phyloP scores from a whole-genome alignment of 2,329 filamentous ascomycete genomes.

The Colletotrichum viniferum region DNA sequence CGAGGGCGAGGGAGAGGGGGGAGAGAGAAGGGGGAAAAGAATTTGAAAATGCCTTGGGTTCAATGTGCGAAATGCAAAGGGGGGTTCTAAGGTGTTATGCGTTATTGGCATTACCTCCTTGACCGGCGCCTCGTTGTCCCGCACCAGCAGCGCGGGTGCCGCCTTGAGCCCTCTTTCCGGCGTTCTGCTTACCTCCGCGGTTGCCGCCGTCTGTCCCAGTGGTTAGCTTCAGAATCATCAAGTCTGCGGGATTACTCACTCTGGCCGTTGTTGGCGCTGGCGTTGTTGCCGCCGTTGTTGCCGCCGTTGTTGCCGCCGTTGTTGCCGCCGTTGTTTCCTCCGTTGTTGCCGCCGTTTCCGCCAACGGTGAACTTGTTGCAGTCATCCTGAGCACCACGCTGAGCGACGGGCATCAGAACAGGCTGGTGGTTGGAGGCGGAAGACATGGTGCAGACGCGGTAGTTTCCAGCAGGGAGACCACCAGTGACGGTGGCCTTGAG shows the following conservation, averaged over 20 bases:
- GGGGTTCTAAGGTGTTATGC: constrained; percentile 7
- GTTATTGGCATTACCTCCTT: constrained; percentile 6
- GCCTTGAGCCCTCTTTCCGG: background rate
- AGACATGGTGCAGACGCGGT: constrained; percentile 69
- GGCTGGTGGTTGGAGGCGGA: constrained; percentile 70
- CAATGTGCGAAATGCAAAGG: background rate
- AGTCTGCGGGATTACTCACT: background rate
- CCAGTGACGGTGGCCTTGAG: constrained; percentile 58
- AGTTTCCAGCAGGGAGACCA: constrained; percentile 66
- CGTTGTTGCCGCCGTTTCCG: constrained; percentile 25
- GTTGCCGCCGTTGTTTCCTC: background rate
- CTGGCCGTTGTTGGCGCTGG: background rate
- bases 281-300: constrained; percentile 19
- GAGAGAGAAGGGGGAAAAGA: background rate
- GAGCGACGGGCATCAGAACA: constrained; percentile 69
- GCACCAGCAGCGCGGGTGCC: background rate
- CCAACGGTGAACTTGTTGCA: constrained; percentile 40
- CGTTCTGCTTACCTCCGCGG: constrained; percentile 5
- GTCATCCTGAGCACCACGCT: constrained; percentile 70
- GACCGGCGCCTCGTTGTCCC: constrained; percentile 4
- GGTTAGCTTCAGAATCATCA: background rate
- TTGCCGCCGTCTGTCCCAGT: background rate
- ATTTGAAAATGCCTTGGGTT: background rate
- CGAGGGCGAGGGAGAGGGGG: background rate
- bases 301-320: constrained; percentile 22